phyloP scores from a whole-genome alignment of 805 yeast genomes.

The Wickerhamomyces alni region DNA sequence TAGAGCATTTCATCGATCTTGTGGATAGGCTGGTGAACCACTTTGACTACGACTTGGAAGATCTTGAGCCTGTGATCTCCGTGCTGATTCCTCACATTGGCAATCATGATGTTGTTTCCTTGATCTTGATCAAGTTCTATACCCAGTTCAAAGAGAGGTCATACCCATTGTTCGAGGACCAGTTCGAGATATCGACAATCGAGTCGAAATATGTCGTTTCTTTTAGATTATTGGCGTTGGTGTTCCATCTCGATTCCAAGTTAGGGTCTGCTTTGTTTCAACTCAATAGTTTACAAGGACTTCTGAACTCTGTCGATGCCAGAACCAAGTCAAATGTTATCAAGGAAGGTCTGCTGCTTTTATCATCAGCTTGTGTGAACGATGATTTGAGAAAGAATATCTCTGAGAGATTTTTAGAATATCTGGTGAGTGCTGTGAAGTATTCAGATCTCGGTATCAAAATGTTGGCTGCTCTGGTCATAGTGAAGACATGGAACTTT shows the following conservation, averaged over 20 bases:
- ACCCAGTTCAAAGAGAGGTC: constrained; percentile 5
- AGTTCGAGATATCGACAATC: constrained; percentile 16
- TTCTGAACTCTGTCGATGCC: constrained; percentile 15
- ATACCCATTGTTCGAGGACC: constrained; percentile 12
- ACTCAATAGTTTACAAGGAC: constrained; percentile 21
- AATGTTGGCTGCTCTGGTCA: constrained; percentile 36
- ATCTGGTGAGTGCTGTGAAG: constrained; percentile 33
- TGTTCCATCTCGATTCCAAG: constrained; percentile 10
- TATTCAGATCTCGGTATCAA: constrained; percentile 17
- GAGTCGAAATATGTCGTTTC: constrained; percentile 20
- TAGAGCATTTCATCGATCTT: constrained; percentile 17
- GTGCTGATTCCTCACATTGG: constrained; percentile 9
- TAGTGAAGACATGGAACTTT: constrained; percentile 55
- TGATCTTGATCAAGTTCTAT: constrained; percentile 12
- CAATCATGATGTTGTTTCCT: constrained; percentile 3
- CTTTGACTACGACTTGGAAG: constrained; percentile 17
- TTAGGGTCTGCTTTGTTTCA: constrained; percentile 18
- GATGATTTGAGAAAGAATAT: constrained; percentile 44
- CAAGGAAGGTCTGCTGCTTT: constrained; percentile 25
- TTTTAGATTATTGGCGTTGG: constrained; percentile 12
- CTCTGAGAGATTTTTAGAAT: constrained; percentile 35
- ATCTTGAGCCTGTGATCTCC: constrained; percentile 9
- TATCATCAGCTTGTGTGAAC: constrained; percentile 44
- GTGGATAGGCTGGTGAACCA: constrained; percentile 23
- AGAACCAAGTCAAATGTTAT: constrained; percentile 11